Conservation (phyloP, 495 filamentous ascomycete species). For the Lasiosphaeriaceae sp. region DNA sequence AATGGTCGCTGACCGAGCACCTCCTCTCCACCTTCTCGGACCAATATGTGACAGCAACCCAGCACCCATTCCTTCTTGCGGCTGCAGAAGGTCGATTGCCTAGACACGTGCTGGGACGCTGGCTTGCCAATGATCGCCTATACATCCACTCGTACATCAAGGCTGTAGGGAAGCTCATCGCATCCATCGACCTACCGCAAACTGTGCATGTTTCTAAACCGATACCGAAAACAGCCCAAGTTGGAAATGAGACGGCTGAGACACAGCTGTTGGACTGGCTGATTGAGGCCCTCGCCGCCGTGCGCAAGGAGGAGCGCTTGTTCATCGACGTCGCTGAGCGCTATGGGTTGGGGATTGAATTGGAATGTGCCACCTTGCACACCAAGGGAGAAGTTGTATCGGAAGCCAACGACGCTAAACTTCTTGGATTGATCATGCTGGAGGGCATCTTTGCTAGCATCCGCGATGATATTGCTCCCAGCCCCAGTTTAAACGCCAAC, state of each 20-base stretch:
- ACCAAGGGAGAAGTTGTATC: constrained; percentile 1
- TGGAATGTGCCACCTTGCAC: constrained; percentile 11
- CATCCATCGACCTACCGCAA: constrained; percentile 56
- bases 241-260: constrained; percentile 29
- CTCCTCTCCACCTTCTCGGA: constrained; percentile 39
- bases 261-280: constrained; percentile 56
- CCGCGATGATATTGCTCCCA: neutral
- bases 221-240: neutral
- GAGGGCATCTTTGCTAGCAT: constrained; percentile 31
- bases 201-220: constrained; percentile 15
- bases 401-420: constrained; percentile 14
- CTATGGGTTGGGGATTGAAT: constrained; percentile 56
- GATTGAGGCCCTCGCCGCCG: constrained; percentile 58
- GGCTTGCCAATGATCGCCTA: constrained; percentile 72
- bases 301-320: constrained; percentile 62
- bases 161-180: constrained; percentile 63
- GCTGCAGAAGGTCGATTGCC: constrained; percentile 62
- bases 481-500: neutral
- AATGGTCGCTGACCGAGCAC: constrained; percentile 47
- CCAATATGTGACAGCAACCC: constrained; percentile 54
- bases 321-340: constrained; percentile 62
- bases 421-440: constrained; percentile 31
- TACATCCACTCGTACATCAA: constrained; percentile 68
- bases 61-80: constrained; percentile 62
- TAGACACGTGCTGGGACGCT: constrained; percentile 54